phyloP scores from a whole-genome alignment of 306 rosid genomes.

The Vigna reflexopilosa region DNA sequence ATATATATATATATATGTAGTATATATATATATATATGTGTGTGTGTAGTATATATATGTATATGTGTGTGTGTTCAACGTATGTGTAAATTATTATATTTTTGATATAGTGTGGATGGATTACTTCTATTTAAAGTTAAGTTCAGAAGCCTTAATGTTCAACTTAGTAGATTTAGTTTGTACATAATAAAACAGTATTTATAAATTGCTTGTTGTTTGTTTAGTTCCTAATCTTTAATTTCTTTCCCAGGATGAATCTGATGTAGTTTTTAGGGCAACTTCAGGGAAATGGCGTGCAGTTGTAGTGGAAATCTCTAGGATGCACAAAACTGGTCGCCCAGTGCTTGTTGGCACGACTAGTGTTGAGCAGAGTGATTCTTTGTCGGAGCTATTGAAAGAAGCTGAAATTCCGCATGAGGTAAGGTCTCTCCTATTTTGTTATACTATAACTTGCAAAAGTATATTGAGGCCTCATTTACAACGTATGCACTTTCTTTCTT shows the following conservation, averaged over 20 bases:
- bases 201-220: conserved; percentile 31
- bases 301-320: conserved; percentile 96
- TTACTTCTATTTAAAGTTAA: conserved; percentile 35
- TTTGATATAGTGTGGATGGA: conserved; percentile 21
- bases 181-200: conserved; percentile 13
- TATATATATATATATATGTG: neutral
- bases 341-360: conserved; percentile 99
- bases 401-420: conserved; percentile 93
- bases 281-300: conserved; percentile 97
- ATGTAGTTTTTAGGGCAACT: conserved; percentile 93
- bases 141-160: neutral
- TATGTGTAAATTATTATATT: conserved; percentile 2
- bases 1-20: neutral
- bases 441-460: neutral
- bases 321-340: conserved; percentile 92
- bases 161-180: conserved; percentile 13
- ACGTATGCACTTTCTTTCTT: neutral
- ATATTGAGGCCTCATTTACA: neutral
- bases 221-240: conserved; percentile 48
- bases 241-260: conserved; percentile 86
- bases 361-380: conserved; percentile 95
- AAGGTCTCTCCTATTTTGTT: conserved; percentile 30
- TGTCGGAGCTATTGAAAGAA: conserved; percentile 85
- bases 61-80: too few relatives aligned
- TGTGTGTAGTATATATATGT: too few relatives aligned